Base-by-base conservation (phyloP, 1,139 yeast species). In the Debaryomycetaceae sp. region DNA sequence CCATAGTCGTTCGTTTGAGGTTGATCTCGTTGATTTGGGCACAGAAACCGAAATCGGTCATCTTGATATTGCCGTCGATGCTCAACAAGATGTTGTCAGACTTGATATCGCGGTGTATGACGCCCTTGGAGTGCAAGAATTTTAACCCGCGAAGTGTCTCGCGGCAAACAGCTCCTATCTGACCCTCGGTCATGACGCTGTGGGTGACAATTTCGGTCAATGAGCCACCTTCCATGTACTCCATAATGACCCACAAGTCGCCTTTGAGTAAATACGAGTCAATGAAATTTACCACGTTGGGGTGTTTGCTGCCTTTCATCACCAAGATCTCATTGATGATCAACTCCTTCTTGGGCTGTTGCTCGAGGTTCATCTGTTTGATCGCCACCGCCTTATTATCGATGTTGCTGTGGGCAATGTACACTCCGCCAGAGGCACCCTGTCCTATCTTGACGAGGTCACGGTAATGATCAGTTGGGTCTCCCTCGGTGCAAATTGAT, bases 401-500 rank as follows among this genome's bases (percentile, higher is more conserved):
- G 18, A 58, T 58, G 7, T 44, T 46, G 45, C 83, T 88, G 48
- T 81, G 79, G 0, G 97, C 97, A 23, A 94, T 85, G 52, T 81
- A 91, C 29, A 91, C 98, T 32, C 97, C 97, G 36, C 98, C 98
- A 23, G 94, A 81, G 0, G 98, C 98, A 49, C 98, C 98, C 61
- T 91, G 97, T 4, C 98, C 98, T 49, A 91, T 83, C 61, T 91
- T 89, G 13, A 71, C 65, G 38, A 89, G 64, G 48, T 79, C 80
- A 29, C 69, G 65, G 55, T 85, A 93, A 30, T 74, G 56, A 34
- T 65, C 65, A 21, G 79, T 76, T n/a, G 99, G 98, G 56, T 93
- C 94, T 3, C 91, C 94, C 24, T 76, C 79, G 2, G 86, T 73
- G 49, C 97, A 91, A 29, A 91, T 89, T 25, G 79, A 75, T 36